A percentile compares a stretch with the other conserved stretches of the same genome.
Conservation (phyloP, 192 early-diverging fungal genomes). For the Coemansia sp. region DNA sequence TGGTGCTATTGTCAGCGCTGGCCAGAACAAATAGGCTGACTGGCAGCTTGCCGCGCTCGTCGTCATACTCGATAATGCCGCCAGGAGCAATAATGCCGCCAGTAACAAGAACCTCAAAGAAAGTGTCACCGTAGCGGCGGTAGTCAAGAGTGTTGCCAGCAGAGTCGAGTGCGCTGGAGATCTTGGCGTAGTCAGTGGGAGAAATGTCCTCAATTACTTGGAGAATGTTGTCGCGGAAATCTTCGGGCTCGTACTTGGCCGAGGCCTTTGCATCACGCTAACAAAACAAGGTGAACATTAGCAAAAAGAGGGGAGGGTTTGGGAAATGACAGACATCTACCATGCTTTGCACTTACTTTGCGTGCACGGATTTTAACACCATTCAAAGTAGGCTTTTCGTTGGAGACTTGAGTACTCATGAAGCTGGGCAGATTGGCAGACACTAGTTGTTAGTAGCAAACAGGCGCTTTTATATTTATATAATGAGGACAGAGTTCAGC, state of each 20-base stretch:
- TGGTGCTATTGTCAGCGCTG: conserved; percentile 54
- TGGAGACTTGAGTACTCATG: conserved; percentile 50
- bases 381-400: conserved; percentile 55
- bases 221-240: conserved; percentile 44
- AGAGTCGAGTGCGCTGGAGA: conserved; percentile 72
- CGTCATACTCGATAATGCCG: conserved; percentile 57
- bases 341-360: conserved; percentile 27
- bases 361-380: conserved; percentile 51
- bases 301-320: neutral
- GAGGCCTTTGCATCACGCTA: conserved; percentile 62
- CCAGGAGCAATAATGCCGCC: conserved; percentile 78
- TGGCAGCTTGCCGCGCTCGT: conserved; percentile 73
- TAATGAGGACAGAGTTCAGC: neutral
- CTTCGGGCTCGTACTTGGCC: conserved; percentile 69
- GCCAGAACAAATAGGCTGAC: conserved; percentile 63
- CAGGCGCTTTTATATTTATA: neutral
- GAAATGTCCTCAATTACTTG: conserved; percentile 56
- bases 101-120: conserved; percentile 91
- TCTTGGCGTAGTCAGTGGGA: conserved; percentile 65
- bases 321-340: neutral
- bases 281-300: conserved; percentile 7
- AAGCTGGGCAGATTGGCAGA: conserved; percentile 19
- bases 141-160: conserved; percentile 88
- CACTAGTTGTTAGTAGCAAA: conserved; percentile 8
- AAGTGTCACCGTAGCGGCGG: conserved; percentile 90